These are phyloP conservation scores for Pseudofabraea citricarpa DNA, from an alignment of 2,329 filamentous ascomycete species.

Conservation along the genomic window DNA sequence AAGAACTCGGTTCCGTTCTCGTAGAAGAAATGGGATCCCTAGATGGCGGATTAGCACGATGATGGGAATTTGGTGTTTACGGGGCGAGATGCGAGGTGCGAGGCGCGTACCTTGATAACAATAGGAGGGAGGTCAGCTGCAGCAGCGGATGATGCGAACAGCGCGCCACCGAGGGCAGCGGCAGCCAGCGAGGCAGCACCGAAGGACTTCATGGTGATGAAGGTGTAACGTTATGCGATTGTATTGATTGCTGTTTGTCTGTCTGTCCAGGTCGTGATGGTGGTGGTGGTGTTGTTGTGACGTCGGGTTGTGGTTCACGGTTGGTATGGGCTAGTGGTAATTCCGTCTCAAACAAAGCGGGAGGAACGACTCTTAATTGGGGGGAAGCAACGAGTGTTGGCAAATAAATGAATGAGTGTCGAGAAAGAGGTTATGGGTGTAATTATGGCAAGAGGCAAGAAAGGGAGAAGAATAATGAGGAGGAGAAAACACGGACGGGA, in stretches of 20 bases:
- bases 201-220: constrained; percentile 54
- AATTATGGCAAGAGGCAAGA: constrained; percentile 10
- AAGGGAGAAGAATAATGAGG: constrained; percentile 10
- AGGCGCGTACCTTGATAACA: constrained; percentile 34
- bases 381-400: constrained; percentile 4
- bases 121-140: constrained; percentile 53
- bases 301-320: background rate
- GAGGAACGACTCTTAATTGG: background rate
- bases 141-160: constrained; percentile 42
- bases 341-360: background rate
- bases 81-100: too few relatives aligned
- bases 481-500: constrained; percentile 14
- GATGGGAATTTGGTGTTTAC: background rate
- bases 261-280: too few relatives aligned
- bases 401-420: constrained; percentile 16
- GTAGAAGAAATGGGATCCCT: constrained; percentile 30
- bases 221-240: background rate
- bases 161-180: constrained; percentile 43
- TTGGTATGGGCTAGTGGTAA: background rate
- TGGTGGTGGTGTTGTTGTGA: constrained; percentile 5
- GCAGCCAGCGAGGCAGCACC: constrained; percentile 34
- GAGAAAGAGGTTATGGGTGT: constrained; percentile 13
- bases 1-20: constrained; percentile 76
- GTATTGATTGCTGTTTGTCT: too few relatives aligned
- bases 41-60: background rate